phyloP scores from a whole-genome alignment of 1,284 basidiomycete genomes.

The Takashimella koratensis region DNA sequence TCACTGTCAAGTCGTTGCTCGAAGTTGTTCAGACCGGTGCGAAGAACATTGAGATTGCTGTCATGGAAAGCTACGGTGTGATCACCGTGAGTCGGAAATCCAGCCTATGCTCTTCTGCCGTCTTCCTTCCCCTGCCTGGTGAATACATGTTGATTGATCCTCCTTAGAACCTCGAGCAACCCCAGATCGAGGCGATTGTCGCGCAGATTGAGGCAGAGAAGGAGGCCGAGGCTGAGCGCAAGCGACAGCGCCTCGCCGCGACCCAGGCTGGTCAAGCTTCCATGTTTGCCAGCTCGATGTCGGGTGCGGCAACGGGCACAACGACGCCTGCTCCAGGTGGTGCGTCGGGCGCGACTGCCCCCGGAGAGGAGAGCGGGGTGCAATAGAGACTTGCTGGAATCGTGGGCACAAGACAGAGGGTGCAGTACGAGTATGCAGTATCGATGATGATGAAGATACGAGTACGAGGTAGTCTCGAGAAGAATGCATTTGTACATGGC shows the following conservation, averaged over 20 bases:
- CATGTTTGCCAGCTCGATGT: constrained; percentile 35
- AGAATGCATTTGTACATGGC: too few species aligned
- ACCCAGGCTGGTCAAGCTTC: constrained; percentile 52
- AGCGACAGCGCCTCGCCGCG: constrained; percentile 69
- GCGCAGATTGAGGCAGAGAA: constrained; percentile 90
- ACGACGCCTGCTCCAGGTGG: constrained; percentile 18
- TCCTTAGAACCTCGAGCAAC: constrained; percentile 70
- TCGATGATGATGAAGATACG: too few species aligned
- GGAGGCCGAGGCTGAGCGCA: constrained; percentile 90
- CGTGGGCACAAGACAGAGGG: neutral
- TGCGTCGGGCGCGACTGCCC: constrained; percentile 26
- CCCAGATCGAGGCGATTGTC: constrained; percentile 87
- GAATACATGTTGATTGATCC: too few species aligned
- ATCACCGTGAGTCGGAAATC: constrained; percentile 64
- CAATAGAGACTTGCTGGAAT: constrained; percentile 23
- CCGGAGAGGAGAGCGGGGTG: constrained; percentile 39
- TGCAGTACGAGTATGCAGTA: too few species aligned
- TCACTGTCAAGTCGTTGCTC: constrained; percentile 91
- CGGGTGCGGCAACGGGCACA: constrained; percentile 20
- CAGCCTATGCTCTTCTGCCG: too few species aligned
- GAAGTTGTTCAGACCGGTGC: constrained; percentile 99
- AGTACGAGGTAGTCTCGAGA: too few species aligned
- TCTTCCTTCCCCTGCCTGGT: too few species aligned
- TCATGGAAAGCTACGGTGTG: constrained; percentile 91
- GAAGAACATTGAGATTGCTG: constrained; percentile 97